A percentile compares a stretch with the other conserved stretches of the same genome.
These are phyloP conservation scores for Starmera pachycereana DNA, from an alignment of 805 yeast genomes.

Conservation along the genomic window DNA sequence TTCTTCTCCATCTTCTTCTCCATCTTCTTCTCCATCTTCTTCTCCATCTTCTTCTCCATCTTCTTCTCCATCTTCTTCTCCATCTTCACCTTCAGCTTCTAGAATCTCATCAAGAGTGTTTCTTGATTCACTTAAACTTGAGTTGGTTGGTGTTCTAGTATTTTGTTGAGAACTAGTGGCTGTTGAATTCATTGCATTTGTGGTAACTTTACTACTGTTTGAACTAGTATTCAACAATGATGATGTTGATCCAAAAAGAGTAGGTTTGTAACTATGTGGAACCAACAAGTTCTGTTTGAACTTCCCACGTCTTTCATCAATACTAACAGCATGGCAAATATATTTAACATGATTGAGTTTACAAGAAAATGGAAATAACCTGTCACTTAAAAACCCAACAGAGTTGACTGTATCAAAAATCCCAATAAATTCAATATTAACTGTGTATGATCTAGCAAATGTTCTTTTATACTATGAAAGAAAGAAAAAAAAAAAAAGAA, in stretches of 20 bases:
- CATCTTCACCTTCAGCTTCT: too few relatives aligned
- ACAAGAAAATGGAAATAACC: slow-evolving; percentile 48
- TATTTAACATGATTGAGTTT: slow-evolving; percentile 41
- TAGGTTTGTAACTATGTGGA: slow-evolving; percentile 29
- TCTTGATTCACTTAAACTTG: too few relatives aligned
- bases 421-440: slow-evolving; percentile 49
- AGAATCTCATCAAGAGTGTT: too few relatives aligned
- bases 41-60: too few relatives aligned
- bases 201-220: neutral
- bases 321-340: slow-evolving; percentile 55
- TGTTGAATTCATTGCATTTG: neutral
- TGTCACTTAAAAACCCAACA: slow-evolving; percentile 48
- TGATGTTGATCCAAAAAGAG: slow-evolving; percentile 13
- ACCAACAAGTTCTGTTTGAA: slow-evolving; percentile 47
- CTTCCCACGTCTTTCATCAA: slow-evolving; percentile 58
- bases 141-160: too few relatives aligned
- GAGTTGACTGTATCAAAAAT: slow-evolving; percentile 63
- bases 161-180: too few relatives aligned
- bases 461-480: slow-evolving; percentile 41
- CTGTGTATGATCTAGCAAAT: slow-evolving; percentile 34
- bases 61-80: too few relatives aligned
- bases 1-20: too few relatives aligned
- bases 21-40: too few relatives aligned
- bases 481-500: too few relatives aligned
- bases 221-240: slow-evolving; percentile 1